These are phyloP conservation scores for Tilletia indica DNA, from an alignment of 1,284 basidiomycete genomes.

Conservation along the genomic window DNA sequence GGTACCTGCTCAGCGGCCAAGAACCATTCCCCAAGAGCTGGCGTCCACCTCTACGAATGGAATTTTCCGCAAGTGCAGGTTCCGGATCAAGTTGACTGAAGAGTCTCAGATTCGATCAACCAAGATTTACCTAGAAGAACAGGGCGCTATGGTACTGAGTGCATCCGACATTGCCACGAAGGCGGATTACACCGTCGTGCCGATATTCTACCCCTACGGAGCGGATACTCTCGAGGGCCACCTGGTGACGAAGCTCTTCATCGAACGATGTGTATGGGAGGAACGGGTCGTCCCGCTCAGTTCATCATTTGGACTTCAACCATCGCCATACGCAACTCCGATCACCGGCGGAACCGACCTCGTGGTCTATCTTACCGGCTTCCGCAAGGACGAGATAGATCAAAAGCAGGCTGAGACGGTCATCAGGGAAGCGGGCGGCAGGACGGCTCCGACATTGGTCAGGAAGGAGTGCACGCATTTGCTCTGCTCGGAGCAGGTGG, in stretches of 20 bases:
- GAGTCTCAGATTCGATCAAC: not conserved
- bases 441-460: not conserved
- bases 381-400: conserved; percentile 2
- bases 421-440: conserved; percentile 1
- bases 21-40: too few relatives aligned
- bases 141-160: not conserved
- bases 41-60: too few relatives aligned
- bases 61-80: not conserved
- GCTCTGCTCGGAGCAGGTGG: not conserved
- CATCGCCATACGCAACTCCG: not conserved
- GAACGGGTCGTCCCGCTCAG: conserved; percentile 1
- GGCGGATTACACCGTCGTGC: conserved; percentile 9
- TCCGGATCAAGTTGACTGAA: not conserved
- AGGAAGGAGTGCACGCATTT: conserved; percentile 7
- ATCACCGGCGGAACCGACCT: conserved; percentile 33
- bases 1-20: too few relatives aligned
- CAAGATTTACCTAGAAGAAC: not conserved
- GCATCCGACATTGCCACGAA: not conserved
- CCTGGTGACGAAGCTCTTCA: conserved; percentile 9
- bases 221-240: not conserved
- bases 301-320: not conserved
- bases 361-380: conserved; percentile 42
- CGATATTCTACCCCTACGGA: conserved; percentile 8
- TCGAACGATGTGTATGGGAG: conserved; percentile 12
- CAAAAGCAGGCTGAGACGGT: not conserved